Conservation (phyloP, 768 basidiomycete species). For the Suillus subaureus region DNA sequence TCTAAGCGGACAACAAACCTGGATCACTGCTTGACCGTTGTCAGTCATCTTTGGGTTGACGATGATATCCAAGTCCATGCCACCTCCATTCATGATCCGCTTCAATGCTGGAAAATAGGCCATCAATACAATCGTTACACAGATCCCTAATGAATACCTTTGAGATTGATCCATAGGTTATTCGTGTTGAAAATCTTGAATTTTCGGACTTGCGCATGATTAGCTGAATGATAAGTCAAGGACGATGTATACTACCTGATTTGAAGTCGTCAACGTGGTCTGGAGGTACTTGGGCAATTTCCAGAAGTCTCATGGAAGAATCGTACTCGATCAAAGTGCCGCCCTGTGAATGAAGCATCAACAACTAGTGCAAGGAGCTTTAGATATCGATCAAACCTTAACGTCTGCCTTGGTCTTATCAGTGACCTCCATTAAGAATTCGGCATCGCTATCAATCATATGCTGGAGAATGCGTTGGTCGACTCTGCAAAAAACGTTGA, state of each 20-base stretch:
- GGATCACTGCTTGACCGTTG: constrained; percentile 84
- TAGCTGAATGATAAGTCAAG: constrained; percentile 10
- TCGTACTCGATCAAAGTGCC: constrained; percentile 93
- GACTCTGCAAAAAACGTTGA: constrained; percentile 47
- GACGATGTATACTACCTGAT: constrained; percentile 46
- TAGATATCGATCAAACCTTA: constrained; percentile 35
- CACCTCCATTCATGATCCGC: constrained; percentile 83
- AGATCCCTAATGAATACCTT: constrained; percentile 45
- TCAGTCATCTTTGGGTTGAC: constrained; percentile 90
- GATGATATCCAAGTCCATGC: constrained; percentile 93
- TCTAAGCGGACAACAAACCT: constrained; percentile 39
- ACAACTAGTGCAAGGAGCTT: not conserved
- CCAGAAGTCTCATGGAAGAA: constrained; percentile 83
- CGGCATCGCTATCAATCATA: constrained; percentile 79
- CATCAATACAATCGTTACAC: not conserved
- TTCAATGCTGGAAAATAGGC: constrained; percentile 65
- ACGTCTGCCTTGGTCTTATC: constrained; percentile 94
- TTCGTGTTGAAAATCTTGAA: constrained; percentile 96
- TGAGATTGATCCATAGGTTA: constrained; percentile 79
- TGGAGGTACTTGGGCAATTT: constrained; percentile 92
- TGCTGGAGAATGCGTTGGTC: constrained; percentile 84
- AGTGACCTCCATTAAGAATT: constrained; percentile 95
- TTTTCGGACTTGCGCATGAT: constrained; percentile 58
- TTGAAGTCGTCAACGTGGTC: constrained; percentile 97
- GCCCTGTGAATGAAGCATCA: constrained; percentile 44